A percentile compares a stretch with the other conserved stretches of the same genome.
Evolutionary conservation across 2,329 filamentous ascomycete species (phyloP).

Genomic region (Paecilomyces sp.): DNA sequence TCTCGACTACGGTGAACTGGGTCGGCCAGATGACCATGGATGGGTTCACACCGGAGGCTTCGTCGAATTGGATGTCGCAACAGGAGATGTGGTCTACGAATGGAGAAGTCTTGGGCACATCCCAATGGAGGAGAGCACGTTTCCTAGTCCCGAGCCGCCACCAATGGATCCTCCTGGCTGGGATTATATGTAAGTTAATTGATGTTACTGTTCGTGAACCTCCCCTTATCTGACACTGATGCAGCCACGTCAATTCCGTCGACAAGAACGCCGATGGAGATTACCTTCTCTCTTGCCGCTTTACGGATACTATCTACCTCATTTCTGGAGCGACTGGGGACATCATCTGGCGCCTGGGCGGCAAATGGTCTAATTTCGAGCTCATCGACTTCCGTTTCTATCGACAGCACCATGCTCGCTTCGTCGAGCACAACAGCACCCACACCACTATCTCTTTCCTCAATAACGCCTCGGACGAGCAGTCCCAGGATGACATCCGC

Average conservation of each 20-base stretch:
- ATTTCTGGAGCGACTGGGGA: slow-evolving; percentile 25
- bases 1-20: slow-evolving; percentile 15
- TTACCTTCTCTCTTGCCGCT: slow-evolving; percentile 31
- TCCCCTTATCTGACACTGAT: neutral
- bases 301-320: slow-evolving; percentile 31
- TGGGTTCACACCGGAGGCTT: slow-evolving; percentile 24
- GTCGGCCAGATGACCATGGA: slow-evolving; percentile 16
- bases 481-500: slow-evolving; percentile 15
- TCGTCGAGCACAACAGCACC: slow-evolving; percentile 19
- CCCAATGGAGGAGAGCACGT: slow-evolving; percentile 15
- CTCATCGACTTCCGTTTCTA: slow-evolving; percentile 25
- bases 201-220: neutral
- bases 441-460: slow-evolving; percentile 24
- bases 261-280: slow-evolving; percentile 31
- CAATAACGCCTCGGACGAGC: slow-evolving; percentile 27
- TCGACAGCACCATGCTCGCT: slow-evolving; percentile 31
- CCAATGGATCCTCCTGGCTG: slow-evolving; percentile 16
- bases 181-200: slow-evolving; percentile 19
- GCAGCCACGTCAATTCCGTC: slow-evolving; percentile 30
- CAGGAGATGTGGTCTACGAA: slow-evolving; percentile 20
- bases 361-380: slow-evolving; percentile 18
- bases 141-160: neutral
- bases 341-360: slow-evolving; percentile 32
- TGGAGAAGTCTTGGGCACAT: slow-evolving; percentile 27
- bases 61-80: slow-evolving; percentile 24